Percentiles rank a stretch among this genome's conserved stretches.
Evolutionary conservation across 805 yeast genomes (phyloP).

Genomic region (Starmerella khaoyaiensis): DNA sequence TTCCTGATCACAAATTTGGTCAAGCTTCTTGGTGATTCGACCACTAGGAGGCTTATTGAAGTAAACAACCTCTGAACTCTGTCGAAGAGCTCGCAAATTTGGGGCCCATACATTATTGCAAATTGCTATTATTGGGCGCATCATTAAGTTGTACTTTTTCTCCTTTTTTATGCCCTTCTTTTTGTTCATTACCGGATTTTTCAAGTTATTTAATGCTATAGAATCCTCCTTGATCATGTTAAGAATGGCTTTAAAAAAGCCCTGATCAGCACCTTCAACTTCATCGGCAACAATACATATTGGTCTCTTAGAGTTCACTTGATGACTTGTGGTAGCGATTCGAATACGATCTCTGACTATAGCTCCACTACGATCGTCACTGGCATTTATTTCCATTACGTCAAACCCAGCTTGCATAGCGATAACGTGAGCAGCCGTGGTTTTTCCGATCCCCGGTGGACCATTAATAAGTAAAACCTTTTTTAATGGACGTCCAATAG

Average conservation of each 20-base stretch:
- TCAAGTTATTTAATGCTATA: not conserved
- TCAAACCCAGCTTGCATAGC: slow-evolving; percentile 74
- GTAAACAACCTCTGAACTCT: slow-evolving; percentile 55
- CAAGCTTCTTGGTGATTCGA: slow-evolving; percentile 37
- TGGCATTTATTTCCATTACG: slow-evolving; percentile 74
- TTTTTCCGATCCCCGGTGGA: slow-evolving; percentile 89
- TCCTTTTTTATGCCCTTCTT: slow-evolving; percentile 11
- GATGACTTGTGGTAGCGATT: slow-evolving; percentile 45
- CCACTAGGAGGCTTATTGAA: slow-evolving; percentile 47
- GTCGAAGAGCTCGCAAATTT: slow-evolving; percentile 60
- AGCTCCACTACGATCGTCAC: slow-evolving; percentile 56
- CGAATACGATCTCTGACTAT: slow-evolving; percentile 25
- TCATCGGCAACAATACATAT: slow-evolving; percentile 80
- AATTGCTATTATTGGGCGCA: slow-evolving; percentile 80
- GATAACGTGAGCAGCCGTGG: slow-evolving; percentile 72
- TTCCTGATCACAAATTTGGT: slow-evolving; percentile 45
- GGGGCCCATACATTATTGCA: slow-evolving; percentile 78
- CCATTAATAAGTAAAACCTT: slow-evolving; percentile 71
- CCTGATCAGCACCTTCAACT: slow-evolving; percentile 67
- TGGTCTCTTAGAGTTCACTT: slow-evolving; percentile 43
- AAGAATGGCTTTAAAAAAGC: slow-evolving; percentile 24
- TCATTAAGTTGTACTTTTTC: slow-evolving; percentile 25
- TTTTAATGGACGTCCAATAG: slow-evolving; percentile 37
- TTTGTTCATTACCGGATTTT: not conserved
- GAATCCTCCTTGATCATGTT: slow-evolving; percentile 15